Conservation (phyloP, 345 rosid species). For the Melaleuca quinquenervia region DNA sequence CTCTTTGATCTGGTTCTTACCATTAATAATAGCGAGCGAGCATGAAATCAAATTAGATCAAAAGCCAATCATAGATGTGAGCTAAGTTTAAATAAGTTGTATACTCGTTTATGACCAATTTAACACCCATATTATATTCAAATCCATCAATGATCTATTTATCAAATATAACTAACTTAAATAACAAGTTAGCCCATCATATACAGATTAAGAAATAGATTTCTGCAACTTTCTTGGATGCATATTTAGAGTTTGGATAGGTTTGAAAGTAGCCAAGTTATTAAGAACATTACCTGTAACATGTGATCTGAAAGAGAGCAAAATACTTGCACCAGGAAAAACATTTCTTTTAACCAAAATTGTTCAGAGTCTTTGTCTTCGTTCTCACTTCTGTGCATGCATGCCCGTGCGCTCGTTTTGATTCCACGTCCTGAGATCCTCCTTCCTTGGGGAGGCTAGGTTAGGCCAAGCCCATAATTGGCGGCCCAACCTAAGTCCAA, state of each 20-base stretch:
- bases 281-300: neutral
- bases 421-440: neutral
- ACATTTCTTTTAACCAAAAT: neutral
- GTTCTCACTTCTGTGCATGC: neutral
- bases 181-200: no score
- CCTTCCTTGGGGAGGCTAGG: neutral
- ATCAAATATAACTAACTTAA: no score
- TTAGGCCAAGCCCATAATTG: neutral
- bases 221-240: neutral
- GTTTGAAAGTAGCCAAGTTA: neutral
- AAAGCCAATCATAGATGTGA: no score
- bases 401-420: neutral
- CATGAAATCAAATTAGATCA: no score
- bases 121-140: no score
- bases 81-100: no score
- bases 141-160: no score
- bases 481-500: neutral
- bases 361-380: neutral
- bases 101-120: no score
- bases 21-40: neutral
- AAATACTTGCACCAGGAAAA: neutral
- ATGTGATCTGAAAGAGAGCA: neutral
- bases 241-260: neutral
- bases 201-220: no score
- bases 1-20: neutral